phyloP scores from a whole-genome alignment of 129 eudicot species.

The Tanacetum coccineum region DNA sequence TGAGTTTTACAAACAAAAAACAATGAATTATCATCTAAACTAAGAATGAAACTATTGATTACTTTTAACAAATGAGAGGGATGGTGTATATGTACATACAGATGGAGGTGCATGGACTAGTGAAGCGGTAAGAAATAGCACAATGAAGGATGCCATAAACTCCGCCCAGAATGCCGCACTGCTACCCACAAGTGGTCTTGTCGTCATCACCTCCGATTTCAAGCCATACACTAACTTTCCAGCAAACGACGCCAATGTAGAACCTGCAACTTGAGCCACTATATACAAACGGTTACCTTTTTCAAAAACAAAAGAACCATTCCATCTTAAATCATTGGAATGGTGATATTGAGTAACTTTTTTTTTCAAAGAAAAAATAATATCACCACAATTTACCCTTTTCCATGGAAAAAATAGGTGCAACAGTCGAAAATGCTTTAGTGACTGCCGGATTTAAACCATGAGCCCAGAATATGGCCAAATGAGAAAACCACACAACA shows the following conservation, averaged over 20 bases:
- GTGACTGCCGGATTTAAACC: constrained; percentile 94
- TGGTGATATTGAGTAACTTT: not conserved
- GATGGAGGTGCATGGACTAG: constrained; percentile 55
- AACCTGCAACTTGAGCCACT: constrained; percentile 69
- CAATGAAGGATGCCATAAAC: constrained; percentile 69
- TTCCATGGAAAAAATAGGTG: constrained; percentile 93
- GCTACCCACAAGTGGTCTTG: constrained; percentile 56
- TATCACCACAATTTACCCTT: constrained; percentile 39
- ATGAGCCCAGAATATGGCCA: constrained; percentile 92
- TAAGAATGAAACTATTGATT: too few species aligned
- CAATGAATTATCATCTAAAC: too few species aligned
- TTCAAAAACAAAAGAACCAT: constrained; percentile 11
- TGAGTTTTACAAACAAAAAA: too few species aligned
- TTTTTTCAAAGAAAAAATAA: not conserved
- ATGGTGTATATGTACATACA: constrained; percentile 33
- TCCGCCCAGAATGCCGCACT: constrained; percentile 73
- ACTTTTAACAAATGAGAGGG: too few species aligned
- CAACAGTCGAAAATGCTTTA: constrained; percentile 73
- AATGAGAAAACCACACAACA: constrained; percentile 64
- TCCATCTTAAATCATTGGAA: not conserved
- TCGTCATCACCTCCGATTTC: constrained; percentile 54
- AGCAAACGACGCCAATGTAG: constrained; percentile 48
- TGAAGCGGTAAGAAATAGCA: constrained; percentile 62
- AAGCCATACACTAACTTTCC: constrained; percentile 62
- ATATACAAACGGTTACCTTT: constrained; percentile 91